phyloP scores from a whole-genome alignment of 1,139 yeast species.

The Blastobotrys indianensis region DNA sequence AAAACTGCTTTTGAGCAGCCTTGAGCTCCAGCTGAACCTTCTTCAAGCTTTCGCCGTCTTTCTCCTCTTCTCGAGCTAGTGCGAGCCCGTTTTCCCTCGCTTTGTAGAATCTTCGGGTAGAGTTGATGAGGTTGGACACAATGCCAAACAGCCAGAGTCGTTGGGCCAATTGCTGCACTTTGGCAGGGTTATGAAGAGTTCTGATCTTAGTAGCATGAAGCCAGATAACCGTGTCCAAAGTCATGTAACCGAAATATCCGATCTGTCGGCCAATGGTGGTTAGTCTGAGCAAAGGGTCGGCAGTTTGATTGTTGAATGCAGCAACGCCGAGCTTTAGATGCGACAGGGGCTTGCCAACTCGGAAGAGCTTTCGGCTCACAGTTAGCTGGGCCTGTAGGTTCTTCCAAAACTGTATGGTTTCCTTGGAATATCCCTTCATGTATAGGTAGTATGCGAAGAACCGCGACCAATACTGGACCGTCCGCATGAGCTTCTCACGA shows the following conservation, averaged over 20 bases:
- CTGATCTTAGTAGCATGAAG: conserved; percentile 43
- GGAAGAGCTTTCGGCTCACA: conserved; percentile 73
- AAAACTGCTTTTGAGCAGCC: conserved; percentile 54
- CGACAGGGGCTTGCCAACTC: conserved; percentile 77
- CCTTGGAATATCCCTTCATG: conserved; percentile 53
- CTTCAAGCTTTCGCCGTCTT: conserved; percentile 37
- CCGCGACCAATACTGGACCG: conserved; percentile 75
- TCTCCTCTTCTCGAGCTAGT: conserved; percentile 32
- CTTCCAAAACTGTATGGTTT: conserved; percentile 46
- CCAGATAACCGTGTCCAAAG: conserved; percentile 70
- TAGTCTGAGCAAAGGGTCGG: conserved; percentile 55
- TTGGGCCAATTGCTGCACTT: conserved; percentile 32
- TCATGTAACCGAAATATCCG: conserved; percentile 68
- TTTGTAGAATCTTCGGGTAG: conserved; percentile 43
- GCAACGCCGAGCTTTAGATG: conserved; percentile 67
- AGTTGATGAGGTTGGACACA: conserved; percentile 54
- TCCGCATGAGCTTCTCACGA: conserved; percentile 73
- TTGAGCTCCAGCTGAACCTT: conserved; percentile 35
- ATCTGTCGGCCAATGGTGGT: conserved; percentile 62
- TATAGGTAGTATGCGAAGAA: conserved; percentile 60
- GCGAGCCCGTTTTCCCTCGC: conserved; percentile 36
- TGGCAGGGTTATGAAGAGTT: conserved; percentile 8
- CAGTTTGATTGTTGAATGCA: conserved; percentile 64
- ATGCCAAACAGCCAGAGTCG: conserved; percentile 79
- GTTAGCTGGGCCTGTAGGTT: conserved; percentile 55